Evolutionary conservation across 2,329 filamentous ascomycete genomes (phyloP).

Genomic region (Elsinoe australis): DNA sequence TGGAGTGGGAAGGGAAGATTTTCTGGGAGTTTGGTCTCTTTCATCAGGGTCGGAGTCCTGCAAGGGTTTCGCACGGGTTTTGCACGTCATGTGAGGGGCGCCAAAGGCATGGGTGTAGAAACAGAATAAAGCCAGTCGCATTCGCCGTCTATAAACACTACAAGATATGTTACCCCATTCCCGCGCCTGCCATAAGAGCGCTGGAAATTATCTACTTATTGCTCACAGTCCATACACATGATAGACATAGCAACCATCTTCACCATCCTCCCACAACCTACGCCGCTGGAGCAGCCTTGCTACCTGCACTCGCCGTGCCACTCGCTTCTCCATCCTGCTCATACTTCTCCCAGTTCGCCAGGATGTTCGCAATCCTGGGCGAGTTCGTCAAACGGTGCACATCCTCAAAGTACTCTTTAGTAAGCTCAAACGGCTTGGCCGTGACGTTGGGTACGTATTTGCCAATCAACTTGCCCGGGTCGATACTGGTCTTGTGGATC

Average conservation of each 20-base stretch:
- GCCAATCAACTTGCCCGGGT: constrained; percentile 89
- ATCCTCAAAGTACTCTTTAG: constrained; percentile 98
- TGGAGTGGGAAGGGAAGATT: neutral
- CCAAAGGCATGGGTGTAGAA: too few species aligned
- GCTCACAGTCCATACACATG: too few species aligned
- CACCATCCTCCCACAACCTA: neutral
- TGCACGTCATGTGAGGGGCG: too few species aligned
- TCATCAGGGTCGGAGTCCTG: too few species aligned
- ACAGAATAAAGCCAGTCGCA: too few species aligned
- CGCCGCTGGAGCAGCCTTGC: constrained; percentile 16
- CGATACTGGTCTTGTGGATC: constrained; percentile 98
- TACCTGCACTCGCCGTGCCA: neutral
- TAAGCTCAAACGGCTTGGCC: constrained; percentile 87
- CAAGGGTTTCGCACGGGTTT: too few species aligned
- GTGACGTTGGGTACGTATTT: constrained; percentile 99
- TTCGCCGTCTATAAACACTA: constrained; percentile 6
- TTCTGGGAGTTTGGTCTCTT: neutral
- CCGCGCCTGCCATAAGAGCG: too few species aligned
- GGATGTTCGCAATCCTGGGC: constrained; percentile 64
- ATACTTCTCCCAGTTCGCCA: constrained; percentile 65
- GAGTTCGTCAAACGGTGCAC: constrained; percentile 89
- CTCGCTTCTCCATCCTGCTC: constrained; percentile 32
- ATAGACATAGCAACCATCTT: too few species aligned
- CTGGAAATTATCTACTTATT: too few species aligned
- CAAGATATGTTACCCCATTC: too few species aligned